These are phyloP conservation scores for Globisporangium yorkense DNA, from an alignment of 352 stramenopile species.

Conservation along the genomic window DNA sequence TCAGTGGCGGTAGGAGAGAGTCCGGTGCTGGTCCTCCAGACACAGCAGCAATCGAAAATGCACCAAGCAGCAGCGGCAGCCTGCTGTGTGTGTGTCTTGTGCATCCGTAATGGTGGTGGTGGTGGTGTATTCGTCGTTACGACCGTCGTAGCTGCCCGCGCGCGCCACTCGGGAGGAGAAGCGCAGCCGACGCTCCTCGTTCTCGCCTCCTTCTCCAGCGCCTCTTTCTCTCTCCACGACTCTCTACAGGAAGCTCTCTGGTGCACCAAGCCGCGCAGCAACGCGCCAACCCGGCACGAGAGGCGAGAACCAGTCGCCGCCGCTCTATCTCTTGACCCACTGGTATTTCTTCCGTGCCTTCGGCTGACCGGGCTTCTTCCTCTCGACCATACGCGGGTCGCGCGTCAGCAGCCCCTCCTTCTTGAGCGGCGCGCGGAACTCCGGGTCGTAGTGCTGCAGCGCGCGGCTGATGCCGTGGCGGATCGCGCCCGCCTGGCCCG, in stretches of 20 bases:
- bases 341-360: constrained; percentile 97
- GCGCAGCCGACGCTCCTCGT: neutral
- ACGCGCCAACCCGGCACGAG: too few species aligned
- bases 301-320: neutral
- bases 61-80: neutral
- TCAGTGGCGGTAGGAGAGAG: neutral
- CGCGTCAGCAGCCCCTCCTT: constrained; percentile 90
- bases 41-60: neutral
- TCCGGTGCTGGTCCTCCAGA: too few species aligned
- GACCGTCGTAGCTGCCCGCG: neutral
- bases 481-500: constrained; percentile 91
- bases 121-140: neutral
- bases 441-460: constrained; percentile 93
- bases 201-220: neutral
- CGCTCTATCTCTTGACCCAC: constrained; percentile 96
- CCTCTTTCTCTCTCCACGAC: too few species aligned
- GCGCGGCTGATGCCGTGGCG: constrained; percentile 91
- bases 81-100: neutral
- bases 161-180: neutral
- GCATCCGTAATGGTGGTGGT: neutral
- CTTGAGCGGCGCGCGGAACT: constrained; percentile 90
- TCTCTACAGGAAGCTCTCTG: neutral
- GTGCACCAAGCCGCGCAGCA: neutral
- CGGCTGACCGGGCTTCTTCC: constrained; percentile 94
- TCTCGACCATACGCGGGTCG: constrained; percentile 95